phyloP scores from a whole-genome alignment of 2,329 filamentous ascomycete genomes.

The Apiospora sp. region DNA sequence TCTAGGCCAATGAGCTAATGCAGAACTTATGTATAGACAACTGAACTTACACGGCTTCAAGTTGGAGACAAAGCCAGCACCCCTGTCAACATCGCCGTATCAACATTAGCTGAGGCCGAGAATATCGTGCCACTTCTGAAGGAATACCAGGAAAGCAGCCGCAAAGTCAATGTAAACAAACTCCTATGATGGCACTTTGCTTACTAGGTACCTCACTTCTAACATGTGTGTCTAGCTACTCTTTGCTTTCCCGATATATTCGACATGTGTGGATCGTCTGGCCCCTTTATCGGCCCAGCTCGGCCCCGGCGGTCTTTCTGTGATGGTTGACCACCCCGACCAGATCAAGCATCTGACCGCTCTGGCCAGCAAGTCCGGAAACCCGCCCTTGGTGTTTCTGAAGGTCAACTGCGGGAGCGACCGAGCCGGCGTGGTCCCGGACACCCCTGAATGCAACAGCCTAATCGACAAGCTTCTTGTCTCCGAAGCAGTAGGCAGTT shows the following conservation, averaged over 20 bases:
- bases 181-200: neutral
- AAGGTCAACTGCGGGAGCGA: slow-evolving; percentile 79
- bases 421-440: slow-evolving; percentile 71
- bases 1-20: slow-evolving; percentile 23
- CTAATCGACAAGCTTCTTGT: slow-evolving; percentile 56
- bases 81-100: slow-evolving; percentile 71
- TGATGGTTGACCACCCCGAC: slow-evolving; percentile 74
- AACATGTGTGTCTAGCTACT: slow-evolving; percentile 57
- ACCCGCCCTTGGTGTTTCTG: slow-evolving; percentile 66
- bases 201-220: neutral
- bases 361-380: slow-evolving; percentile 50
- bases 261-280: slow-evolving; percentile 67
- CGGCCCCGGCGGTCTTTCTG: slow-evolving; percentile 62
- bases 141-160: slow-evolving; percentile 61
- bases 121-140: slow-evolving; percentile 67
- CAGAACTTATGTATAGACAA: slow-evolving; percentile 57
- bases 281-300: slow-evolving; percentile 62
- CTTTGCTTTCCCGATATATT: slow-evolving; percentile 75
- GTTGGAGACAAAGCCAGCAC: slow-evolving; percentile 62
- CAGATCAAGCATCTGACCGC: slow-evolving; percentile 62
- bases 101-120: slow-evolving; percentile 79
- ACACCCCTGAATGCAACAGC: slow-evolving; percentile 52
- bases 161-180: slow-evolving; percentile 62
- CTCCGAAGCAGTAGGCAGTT: slow-evolving; percentile 47
- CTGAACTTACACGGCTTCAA: slow-evolving; percentile 72